Evolutionary conservation across 441 rosid species (phyloP).

Genomic region (Aquilaria agallochum): DNA sequence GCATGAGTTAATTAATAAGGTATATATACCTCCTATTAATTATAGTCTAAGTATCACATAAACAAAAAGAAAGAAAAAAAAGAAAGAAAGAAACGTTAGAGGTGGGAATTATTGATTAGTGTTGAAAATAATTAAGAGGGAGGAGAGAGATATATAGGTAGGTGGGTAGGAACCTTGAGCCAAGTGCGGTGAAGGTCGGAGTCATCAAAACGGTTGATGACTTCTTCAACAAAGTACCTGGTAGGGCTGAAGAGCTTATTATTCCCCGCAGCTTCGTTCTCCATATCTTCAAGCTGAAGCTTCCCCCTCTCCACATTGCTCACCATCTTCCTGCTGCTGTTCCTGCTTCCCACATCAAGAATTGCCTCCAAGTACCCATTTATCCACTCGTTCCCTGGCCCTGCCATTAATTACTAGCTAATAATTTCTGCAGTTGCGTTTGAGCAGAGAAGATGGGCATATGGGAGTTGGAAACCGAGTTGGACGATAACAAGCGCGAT

Average conservation of each 20-base stretch:
- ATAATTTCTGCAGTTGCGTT: background rate
- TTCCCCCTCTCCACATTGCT: slow-evolving; percentile 37
- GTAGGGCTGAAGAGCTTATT: slow-evolving; percentile 52
- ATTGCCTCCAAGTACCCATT: slow-evolving; percentile 92
- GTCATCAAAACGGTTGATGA: slow-evolving; percentile 61
- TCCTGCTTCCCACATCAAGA: slow-evolving; percentile 66
- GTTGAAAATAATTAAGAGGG: background rate
- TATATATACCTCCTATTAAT: too few species aligned
- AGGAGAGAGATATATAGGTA: slow-evolving; percentile 1
- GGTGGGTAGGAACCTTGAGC: slow-evolving; percentile 49
- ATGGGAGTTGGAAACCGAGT: slow-evolving; percentile 21
- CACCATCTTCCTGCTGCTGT: slow-evolving; percentile 40
- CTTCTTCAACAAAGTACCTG: slow-evolving; percentile 70
- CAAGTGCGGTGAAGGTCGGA: slow-evolving; percentile 65
- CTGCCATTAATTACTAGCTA: slow-evolving; percentile 42
- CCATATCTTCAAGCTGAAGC: slow-evolving; percentile 23
- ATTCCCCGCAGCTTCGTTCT: background rate
- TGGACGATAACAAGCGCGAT: slow-evolving; percentile 18
- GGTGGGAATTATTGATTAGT: background rate
- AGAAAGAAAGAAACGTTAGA: background rate
- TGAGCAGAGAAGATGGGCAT: background rate
- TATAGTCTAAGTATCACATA: too few species aligned
- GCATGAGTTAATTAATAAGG: too few species aligned
- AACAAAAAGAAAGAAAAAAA: background rate
- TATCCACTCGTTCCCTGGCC: slow-evolving; percentile 92